Evolutionary conservation across 306 rosid species (phyloP), one percentile per base, ranked within the genome.

Genomic region (Cicer judaicum): DNA sequence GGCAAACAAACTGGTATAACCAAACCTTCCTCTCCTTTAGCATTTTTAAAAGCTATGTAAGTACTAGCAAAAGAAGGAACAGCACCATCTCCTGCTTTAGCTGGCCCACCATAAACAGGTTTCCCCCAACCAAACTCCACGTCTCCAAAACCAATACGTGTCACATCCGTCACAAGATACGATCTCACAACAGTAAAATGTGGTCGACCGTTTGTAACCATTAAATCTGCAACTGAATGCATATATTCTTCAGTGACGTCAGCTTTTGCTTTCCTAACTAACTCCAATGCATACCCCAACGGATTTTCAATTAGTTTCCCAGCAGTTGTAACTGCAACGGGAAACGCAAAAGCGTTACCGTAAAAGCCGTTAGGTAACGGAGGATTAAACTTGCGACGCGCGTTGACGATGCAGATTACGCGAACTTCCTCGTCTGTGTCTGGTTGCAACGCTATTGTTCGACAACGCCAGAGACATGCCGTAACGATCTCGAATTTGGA

Each of bases 401-500:
- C 80, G 2, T 78, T 80, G 1, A 84, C 86, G 0, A 82, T 49
- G 74, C 81, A 88, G 1, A 86, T 7, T 2, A 88, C 59, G 70
- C 92, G 88, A 19, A 86, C 88, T 78, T 88, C 90, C 41, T 88
- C 86, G 0, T 84, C 68, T 0, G 4, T 34, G 6, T 88, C 86
- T 0, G 59, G 73, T 8, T 47, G 44, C n/a, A 47, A 48, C 0
- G 73, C 43, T 1, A 48, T 21, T 21, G 73, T 68, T 41, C 92
- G 87, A 64, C 92, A 88, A 7, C 90, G 84, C 92, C 92, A 88
- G 0, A 88, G 88, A 18, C 74, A 73, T 0, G 92, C 92, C 0
- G 85, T 84, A 41, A 88, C 74, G 7, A 78, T 62, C 12, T 88
- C 92, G 0, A 86, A 88, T n/a, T 82, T 75, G 14, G 84, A 82